Evolutionary conservation across 2,329 filamentous ascomycete species (phyloP).

Genomic region (Chaetomium globosum): DNA sequence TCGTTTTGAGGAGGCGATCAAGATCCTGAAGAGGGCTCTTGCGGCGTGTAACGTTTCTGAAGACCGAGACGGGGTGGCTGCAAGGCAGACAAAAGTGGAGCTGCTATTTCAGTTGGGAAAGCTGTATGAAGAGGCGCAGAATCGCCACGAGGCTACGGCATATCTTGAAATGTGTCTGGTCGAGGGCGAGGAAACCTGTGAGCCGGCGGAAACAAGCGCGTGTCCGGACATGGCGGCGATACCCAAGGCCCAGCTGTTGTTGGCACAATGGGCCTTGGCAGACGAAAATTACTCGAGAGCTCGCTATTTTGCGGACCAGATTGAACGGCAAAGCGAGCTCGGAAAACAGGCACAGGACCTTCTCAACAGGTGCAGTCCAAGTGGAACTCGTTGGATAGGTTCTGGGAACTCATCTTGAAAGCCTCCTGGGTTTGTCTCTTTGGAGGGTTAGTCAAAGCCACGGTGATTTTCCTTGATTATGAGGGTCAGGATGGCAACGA

Average conservation of each 20-base stretch:
- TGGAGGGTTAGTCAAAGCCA: no score
- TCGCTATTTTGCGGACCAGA: conserved; percentile 8
- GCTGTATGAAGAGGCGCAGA: neutral
- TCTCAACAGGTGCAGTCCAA: neutral
- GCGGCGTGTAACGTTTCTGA: conserved; percentile 1
- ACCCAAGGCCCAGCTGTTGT: neutral
- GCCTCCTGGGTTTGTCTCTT: no score
- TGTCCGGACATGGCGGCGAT: conserved; percentile 2
- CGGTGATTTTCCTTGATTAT: no score
- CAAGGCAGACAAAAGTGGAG: neutral
- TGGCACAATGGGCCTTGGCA: conserved; percentile 1
- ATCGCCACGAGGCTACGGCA: neutral
- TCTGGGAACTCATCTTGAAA: no score
- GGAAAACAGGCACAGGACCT: conserved; percentile 3
- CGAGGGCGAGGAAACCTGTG: neutral
- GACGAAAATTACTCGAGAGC: neutral
- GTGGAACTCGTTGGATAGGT: neutral
- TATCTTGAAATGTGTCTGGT: neutral
- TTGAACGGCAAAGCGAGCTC: conserved; percentile 5
- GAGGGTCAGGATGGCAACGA: no score
- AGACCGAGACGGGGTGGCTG: neutral
- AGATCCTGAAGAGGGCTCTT: neutral
- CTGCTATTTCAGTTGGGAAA: neutral
- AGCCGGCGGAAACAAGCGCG: conserved; percentile 1
- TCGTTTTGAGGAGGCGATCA: conserved; percentile 7